Evolutionary conservation across 2,329 filamentous ascomycete species (phyloP).

Genomic region (Cryphonectria japonica): DNA sequence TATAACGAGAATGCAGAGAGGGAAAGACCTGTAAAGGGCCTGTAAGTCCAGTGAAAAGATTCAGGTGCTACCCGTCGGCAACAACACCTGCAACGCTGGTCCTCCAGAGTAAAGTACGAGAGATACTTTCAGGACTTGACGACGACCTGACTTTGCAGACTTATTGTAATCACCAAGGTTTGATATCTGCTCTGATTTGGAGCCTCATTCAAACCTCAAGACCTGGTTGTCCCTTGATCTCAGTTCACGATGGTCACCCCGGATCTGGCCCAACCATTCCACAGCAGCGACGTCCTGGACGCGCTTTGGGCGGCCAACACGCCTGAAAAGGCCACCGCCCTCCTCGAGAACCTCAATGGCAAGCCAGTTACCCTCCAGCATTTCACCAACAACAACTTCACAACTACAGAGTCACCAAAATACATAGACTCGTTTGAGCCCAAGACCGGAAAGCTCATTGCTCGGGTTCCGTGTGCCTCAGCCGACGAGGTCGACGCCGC

Average conservation of each 20-base stretch:
- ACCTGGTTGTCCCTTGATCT: background rate
- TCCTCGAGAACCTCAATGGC: constrained; percentile 27
- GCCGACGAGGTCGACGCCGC: constrained; percentile 34
- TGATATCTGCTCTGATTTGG: background rate
- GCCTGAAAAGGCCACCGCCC: constrained; percentile 35
- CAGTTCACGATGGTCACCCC: background rate
- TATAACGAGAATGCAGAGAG: too few relatives aligned
- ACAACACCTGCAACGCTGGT: background rate
- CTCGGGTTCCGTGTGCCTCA: constrained; percentile 34
- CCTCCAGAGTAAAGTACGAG: too few relatives aligned
- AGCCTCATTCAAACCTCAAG: background rate
- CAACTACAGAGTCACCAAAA: constrained; percentile 21
- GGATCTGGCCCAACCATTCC: constrained; percentile 5
- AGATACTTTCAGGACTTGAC: background rate
- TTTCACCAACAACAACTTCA: constrained; percentile 31
- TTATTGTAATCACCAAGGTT: background rate
- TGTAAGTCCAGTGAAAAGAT: background rate
- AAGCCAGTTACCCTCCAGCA: constrained; percentile 31
- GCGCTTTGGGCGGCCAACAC: constrained; percentile 36
- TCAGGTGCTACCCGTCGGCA: background rate
- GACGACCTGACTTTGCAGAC: too few relatives aligned
- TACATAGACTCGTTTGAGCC: constrained; percentile 38
- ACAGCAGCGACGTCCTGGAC: constrained; percentile 15
- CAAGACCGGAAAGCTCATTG: constrained; percentile 36
- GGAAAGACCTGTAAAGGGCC: background rate